Base-by-base conservation (phyloP, 2,329 filamentous ascomycete species). In the Nemania sp. region DNA sequence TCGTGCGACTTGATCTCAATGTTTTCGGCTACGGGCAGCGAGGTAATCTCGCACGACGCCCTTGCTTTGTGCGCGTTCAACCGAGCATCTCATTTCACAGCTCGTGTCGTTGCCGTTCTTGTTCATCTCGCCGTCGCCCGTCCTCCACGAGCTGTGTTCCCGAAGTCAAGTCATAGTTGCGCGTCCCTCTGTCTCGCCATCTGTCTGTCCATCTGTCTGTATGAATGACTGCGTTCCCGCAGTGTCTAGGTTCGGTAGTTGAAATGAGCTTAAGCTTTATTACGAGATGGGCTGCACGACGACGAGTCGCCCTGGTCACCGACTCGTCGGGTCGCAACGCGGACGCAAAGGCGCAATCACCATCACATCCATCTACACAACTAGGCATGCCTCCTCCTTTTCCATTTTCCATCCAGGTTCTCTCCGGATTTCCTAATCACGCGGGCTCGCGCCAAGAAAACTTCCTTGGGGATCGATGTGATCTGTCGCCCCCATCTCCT, bases 1-100 rank as follows among this genome's bases (percentile, higher is more conserved):
- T 25, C 47, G 63, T 65, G 56, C 49, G 6, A 65, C 63, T 58
- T 54, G 63, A 65, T 63, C 59, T 65, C 50, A 55, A 21, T 60
- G 40, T 42, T 49, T n/a, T 50, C 63, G 60, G 60, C 17, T 63
- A 65, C 56, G 49, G 57, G 56, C 60, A 65, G 63, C 60, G 60
- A 65, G 48, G 53, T 61, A 53, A 60, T 65, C 56, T 62, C 53
- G 47, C 49, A 21, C 34, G 20, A n/a, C 37, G 34, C 32, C 48
- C 48, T 48, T 34, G 25, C 48, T 62, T n/a, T 52, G 40, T 54
- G 32, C 45, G 46, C 45, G 29, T 37, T 29, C 37, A 53, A 47
- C 49, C 37, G 40, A 54, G 37, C 40, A 51, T 35, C n/a, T 49
- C 56, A 62, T 62, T 45, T 62, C 48, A 25, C 13, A 20, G 15